Conservation (phyloP, 2,329 filamentous ascomycete species). For the Neopestalotiopsis clavispora region DNA sequence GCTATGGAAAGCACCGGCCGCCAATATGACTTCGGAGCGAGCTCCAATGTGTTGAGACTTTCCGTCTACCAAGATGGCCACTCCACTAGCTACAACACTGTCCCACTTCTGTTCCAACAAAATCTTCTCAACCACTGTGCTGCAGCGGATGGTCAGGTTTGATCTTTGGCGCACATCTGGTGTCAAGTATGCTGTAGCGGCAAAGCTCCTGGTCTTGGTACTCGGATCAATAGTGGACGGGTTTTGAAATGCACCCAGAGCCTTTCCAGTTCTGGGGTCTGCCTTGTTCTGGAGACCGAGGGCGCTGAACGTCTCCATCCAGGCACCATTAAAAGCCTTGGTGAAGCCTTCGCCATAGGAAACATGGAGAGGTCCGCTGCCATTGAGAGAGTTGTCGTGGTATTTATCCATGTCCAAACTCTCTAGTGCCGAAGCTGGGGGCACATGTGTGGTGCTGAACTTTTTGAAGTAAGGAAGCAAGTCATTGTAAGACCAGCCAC, state of each 20-base stretch:
- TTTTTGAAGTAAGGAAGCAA: slow-evolving; percentile 19
- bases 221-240: slow-evolving; percentile 36
- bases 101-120: slow-evolving; percentile 30
- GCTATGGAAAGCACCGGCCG: slow-evolving; percentile 44
- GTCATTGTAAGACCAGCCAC: slow-evolving; percentile 30
- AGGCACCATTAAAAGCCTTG: slow-evolving; percentile 37
- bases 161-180: slow-evolving; percentile 35
- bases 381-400: slow-evolving; percentile 34
- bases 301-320: slow-evolving; percentile 42
- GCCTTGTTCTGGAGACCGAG: slow-evolving; percentile 38
- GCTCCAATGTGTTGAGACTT: slow-evolving; percentile 20
- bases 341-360: slow-evolving; percentile 41
- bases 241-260: slow-evolving; percentile 39
- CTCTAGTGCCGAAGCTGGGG: background rate
- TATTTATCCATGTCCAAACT: slow-evolving; percentile 23
- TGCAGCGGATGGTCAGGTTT: slow-evolving; percentile 40
- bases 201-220: slow-evolving; percentile 37
- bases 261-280: slow-evolving; percentile 38
- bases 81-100: slow-evolving; percentile 38
- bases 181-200: slow-evolving; percentile 39
- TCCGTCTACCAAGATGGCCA: slow-evolving; percentile 33
- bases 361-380: slow-evolving; percentile 41
- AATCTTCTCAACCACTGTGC: slow-evolving; percentile 40
- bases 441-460: slow-evolving; percentile 12
- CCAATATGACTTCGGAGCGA: slow-evolving; percentile 44